phyloP scores from a whole-genome alignment of 2,329 filamentous ascomycete genomes.

The Leptoxyphium fumago region DNA sequence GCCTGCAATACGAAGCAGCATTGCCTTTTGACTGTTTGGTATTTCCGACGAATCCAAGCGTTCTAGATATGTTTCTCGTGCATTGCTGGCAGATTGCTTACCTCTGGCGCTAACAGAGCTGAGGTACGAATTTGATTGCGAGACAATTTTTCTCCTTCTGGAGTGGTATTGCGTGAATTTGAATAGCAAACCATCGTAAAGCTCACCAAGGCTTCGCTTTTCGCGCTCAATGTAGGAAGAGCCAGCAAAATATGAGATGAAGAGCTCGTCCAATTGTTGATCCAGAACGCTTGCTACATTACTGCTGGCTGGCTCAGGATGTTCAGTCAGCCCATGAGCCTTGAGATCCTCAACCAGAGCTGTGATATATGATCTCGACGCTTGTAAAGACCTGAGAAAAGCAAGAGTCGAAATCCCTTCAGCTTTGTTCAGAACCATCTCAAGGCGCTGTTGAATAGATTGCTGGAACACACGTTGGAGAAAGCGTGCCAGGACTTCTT shows the following conservation, averaged over 20 bases:
- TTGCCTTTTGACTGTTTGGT: constrained; percentile 73
- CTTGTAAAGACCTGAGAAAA: constrained; percentile 80
- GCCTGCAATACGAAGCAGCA: constrained; percentile 80
- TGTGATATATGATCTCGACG: constrained; percentile 78
- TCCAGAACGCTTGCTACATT: constrained; percentile 62
- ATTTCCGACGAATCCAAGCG: constrained; percentile 79
- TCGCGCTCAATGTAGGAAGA: constrained; percentile 52
- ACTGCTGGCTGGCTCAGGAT: constrained; percentile 79
- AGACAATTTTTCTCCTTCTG: constrained; percentile 66
- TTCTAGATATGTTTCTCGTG: constrained; percentile 82
- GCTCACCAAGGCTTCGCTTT: constrained; percentile 56
- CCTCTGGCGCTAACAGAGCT: constrained; percentile 80
- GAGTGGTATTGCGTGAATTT: constrained; percentile 95
- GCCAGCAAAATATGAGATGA: constrained; percentile 51
- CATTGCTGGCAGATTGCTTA: constrained; percentile 73
- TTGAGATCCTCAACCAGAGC: constrained; percentile 85
- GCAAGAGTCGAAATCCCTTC: constrained; percentile 81
- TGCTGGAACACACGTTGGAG: constrained; percentile 95
- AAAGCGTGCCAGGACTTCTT: constrained; percentile 84
- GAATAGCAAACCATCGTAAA: constrained; percentile 85
- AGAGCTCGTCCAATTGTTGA: constrained; percentile 51
- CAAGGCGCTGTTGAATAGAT: constrained; percentile 87
- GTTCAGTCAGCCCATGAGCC: constrained; percentile 82
- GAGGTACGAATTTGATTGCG: constrained; percentile 60
- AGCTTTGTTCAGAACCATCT: constrained; percentile 92